Conservation (phyloP, 164 flowering plant genomes). For the Santalum album region DNA sequence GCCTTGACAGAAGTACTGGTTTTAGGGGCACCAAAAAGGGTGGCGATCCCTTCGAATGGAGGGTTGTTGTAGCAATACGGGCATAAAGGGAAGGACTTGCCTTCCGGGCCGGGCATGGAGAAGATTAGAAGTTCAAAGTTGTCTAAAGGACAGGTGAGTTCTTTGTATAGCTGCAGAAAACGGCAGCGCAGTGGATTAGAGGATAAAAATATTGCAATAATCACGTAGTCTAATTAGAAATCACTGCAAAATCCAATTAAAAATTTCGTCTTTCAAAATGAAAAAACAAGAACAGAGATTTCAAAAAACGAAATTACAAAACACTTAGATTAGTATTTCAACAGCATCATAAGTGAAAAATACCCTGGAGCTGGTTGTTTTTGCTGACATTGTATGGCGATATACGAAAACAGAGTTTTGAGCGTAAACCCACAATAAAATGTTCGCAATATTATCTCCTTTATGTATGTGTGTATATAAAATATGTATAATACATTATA, state of each 20-base stretch:
- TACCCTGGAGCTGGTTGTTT: too few relatives aligned
- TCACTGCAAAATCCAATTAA: neutral
- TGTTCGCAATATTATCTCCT: too few relatives aligned
- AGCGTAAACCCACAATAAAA: too few relatives aligned
- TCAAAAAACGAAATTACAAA: too few relatives aligned
- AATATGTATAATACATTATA: too few relatives aligned
- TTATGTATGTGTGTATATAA: too few relatives aligned
- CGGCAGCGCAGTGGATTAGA: too few relatives aligned
- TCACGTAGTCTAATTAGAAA: too few relatives aligned
- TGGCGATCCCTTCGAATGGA: conserved; percentile 82
- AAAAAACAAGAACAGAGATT: neutral
- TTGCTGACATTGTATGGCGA: too few relatives aligned
- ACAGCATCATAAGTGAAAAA: too few relatives aligned
- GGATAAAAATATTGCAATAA: neutral
- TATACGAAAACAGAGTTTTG: too few relatives aligned
- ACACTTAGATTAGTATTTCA: too few relatives aligned
- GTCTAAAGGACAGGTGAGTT: conserved; percentile 91
- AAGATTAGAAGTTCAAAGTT: conserved; percentile 79
- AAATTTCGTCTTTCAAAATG: neutral
- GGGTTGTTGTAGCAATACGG: conserved; percentile 95
- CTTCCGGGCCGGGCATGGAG: conserved; percentile 83
- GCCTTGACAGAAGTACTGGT: conserved; percentile 28
- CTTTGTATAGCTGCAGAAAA: conserved; percentile 75
- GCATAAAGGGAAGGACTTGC: conserved; percentile 84
- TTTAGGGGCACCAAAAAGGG: conserved; percentile 40